Evolutionary conservation across 2,329 filamentous ascomycete genomes (phyloP).

Genomic region (Diaporthe vexans): DNA sequence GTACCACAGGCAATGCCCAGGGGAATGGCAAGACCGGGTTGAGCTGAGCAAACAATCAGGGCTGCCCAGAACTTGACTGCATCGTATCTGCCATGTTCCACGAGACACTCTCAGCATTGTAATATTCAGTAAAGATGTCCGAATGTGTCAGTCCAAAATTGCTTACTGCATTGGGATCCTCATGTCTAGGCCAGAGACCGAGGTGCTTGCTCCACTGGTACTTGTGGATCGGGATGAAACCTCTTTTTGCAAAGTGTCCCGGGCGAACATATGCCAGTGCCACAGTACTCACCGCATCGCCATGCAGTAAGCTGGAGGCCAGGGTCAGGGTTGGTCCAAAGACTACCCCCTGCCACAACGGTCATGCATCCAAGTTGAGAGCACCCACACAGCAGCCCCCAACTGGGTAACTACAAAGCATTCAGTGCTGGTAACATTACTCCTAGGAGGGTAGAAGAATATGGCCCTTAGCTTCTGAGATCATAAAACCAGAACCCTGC

Average conservation of each 20-base stretch:
- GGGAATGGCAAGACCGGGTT: not conserved
- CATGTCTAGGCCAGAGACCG: not conserved
- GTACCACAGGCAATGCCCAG: not conserved
- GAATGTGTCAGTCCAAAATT: not conserved
- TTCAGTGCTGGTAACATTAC: not conserved
- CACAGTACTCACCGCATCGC: conserved; percentile 7
- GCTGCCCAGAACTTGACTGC: not conserved
- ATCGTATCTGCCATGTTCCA: not conserved
- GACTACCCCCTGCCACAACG: not conserved
- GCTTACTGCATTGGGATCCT: not conserved
- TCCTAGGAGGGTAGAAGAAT: not conserved
- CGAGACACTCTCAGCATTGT: not conserved
- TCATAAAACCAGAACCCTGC: too few species aligned
- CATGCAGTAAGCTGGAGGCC: not conserved
- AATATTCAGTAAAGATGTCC: not conserved
- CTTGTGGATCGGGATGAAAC: conserved; percentile 9
- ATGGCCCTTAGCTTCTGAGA: too few species aligned
- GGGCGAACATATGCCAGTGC: not conserved
- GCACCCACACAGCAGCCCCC: not conserved
- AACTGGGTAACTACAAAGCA: not conserved
- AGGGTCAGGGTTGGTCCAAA: conserved; percentile 1
- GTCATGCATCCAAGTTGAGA: not conserved
- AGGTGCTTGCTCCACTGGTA: not conserved
- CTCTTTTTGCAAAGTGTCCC: not conserved
- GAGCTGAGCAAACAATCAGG: not conserved